Base-by-base conservation (phyloP, 2,329 filamentous ascomycete genomes). In the Diatrype stigma region DNA sequence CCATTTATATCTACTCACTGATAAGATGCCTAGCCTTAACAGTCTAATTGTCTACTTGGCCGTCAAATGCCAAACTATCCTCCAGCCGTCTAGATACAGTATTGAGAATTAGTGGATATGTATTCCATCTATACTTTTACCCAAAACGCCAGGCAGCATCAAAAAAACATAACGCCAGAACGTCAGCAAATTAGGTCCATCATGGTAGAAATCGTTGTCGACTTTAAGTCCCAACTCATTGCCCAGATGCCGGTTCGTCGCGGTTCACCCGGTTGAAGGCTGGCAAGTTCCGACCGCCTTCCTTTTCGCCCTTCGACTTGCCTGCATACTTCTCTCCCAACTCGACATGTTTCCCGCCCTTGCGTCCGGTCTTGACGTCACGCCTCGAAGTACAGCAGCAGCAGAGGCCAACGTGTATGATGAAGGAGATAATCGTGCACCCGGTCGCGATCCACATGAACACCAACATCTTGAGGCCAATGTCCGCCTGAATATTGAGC, bases 361-460 rank as follows among this genome's bases (percentile, higher is more conserved):
- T 69, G 47, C 67, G 60, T 26, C 72, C 71, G 1, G 63, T 73
- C 38, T 61, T 64, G 23, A 84, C 68, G 55, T 85, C 80, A 53
- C 81, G 67, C 46, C 77, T 65, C 38, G 75, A 78, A 12, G 79
- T 78, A 63, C 86, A 89, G 67, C 89, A 95, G 69, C 90, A 96
- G 60, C 86, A 89, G 68, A 93, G 78, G 30, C 85, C 82, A 26
- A 87, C 73, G 67, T 95, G 89, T 19, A 95, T 74, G 30, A 87
- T 66, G 61, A 89, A 92, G 0, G 86, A 86, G 19, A 92, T 63
- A 5, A 90, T 70, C 1, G 82, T 80, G 53, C 86, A 81, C 0
- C 76, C 81, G 0, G 84, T 79, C 0, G 86, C 89, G 26, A 90
- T 80, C 92, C 93, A 97, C 86, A 96, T 93, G 64, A 96, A 95